Percentiles rank a stretch among this genome's conserved stretches.
These are phyloP conservation scores for Septoria linicola DNA, from an alignment of 2,329 filamentous ascomycete genomes.

Conservation along the genomic window DNA sequence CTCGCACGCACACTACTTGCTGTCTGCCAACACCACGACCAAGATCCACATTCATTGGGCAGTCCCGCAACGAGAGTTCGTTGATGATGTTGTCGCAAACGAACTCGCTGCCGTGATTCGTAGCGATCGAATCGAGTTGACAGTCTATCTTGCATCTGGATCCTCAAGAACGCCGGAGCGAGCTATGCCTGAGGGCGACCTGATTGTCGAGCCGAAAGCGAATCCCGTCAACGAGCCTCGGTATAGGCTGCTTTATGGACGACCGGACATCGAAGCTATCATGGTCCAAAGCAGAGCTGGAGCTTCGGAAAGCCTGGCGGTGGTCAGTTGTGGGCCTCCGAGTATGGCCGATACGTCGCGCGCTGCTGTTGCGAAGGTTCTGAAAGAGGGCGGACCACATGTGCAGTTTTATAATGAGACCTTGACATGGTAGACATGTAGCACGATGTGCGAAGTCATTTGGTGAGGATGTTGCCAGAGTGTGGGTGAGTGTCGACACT, in stretches of 20 bases:
- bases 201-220: neutral
- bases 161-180: too few relatives aligned
- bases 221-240: neutral
- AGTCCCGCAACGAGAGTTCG: neutral
- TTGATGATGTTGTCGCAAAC: slow-evolving; percentile 2
- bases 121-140: neutral
- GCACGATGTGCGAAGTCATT: too few relatives aligned
- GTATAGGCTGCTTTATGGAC: slow-evolving; percentile 5
- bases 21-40: neutral
- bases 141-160: slow-evolving; percentile 7
- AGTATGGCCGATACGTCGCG: slow-evolving; percentile 2
- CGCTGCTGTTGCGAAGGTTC: neutral
- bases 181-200: neutral
- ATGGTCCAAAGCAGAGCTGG: neutral
- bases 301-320: neutral
- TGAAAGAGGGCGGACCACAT: neutral
- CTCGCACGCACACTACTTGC: slow-evolving; percentile 1
- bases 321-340: slow-evolving; percentile 19
- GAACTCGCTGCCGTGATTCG: slow-evolving; percentile 10
- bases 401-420: neutral
- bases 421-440: neutral
- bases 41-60: slow-evolving; percentile 12
- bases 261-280: slow-evolving; percentile 8
- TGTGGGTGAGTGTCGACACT: too few relatives aligned
- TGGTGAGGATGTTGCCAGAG: too few relatives aligned